Conservation (phyloP, 768 basidiomycete species). For the Calocybe cyanea region DNA sequence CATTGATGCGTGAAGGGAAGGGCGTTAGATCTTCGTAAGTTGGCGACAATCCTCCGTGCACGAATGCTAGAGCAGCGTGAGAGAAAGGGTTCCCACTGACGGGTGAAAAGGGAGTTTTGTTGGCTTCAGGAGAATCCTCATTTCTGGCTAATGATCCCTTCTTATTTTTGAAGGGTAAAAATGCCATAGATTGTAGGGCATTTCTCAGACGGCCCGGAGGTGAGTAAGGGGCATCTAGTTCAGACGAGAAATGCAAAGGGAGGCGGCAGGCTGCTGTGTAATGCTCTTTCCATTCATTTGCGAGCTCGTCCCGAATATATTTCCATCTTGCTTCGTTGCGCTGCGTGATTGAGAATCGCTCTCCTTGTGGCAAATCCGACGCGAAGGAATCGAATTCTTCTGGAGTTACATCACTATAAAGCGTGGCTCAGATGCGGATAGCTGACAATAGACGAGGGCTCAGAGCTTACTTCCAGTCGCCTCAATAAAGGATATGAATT, state of each 20-base stretch:
- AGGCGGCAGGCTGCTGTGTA: slow-evolving; percentile 81
- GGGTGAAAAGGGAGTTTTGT: too few species aligned
- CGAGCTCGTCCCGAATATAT: slow-evolving; percentile 64
- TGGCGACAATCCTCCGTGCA: slow-evolving; percentile 88
- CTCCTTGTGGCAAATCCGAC: too few species aligned
- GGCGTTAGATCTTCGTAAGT: slow-evolving; percentile 72
- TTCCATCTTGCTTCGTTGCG: too few species aligned
- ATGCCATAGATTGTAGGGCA: too few species aligned
- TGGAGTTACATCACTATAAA: slow-evolving; percentile 75
- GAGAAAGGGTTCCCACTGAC: slow-evolving; percentile 63
- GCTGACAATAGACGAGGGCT: neutral
- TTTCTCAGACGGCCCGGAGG: slow-evolving; percentile 29
- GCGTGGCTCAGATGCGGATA: neutral
- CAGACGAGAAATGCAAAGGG: slow-evolving; percentile 70
- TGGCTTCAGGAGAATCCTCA: too few species aligned
- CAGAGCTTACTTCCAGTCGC: slow-evolving; percentile 74
- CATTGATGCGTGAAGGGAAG: slow-evolving; percentile 85
- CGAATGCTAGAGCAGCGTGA: slow-evolving; percentile 83
- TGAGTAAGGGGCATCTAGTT: slow-evolving; percentile 62
- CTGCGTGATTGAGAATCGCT: too few species aligned
- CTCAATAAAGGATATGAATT: slow-evolving; percentile 27
- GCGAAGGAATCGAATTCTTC: slow-evolving; percentile 83
- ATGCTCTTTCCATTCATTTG: slow-evolving; percentile 81
- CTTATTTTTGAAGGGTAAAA: too few species aligned
- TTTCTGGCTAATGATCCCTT: too few species aligned